Evolutionary conservation across 2,329 filamentous ascomycete genomes (phyloP).

Genomic region (Incumbomyces lentus): DNA sequence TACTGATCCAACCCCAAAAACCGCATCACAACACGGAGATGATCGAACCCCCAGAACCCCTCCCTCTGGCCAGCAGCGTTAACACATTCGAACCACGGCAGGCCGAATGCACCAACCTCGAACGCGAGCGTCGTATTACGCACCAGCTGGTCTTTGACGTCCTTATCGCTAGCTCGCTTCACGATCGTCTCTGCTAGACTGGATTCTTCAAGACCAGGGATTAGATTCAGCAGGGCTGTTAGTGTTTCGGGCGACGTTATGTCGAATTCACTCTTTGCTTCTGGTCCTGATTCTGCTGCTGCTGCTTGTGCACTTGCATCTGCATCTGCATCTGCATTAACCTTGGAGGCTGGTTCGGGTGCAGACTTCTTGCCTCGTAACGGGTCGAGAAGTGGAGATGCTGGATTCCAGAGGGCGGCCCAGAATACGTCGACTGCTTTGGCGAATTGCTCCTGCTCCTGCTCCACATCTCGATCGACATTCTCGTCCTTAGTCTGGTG

Average conservation of each 20-base stretch:
- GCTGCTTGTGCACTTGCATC: conserved; percentile 30
- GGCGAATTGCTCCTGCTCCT: conserved; percentile 28
- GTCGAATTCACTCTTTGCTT: conserved; percentile 23
- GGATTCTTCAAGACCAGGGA: conserved; percentile 36
- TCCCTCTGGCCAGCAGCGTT: conserved; percentile 33
- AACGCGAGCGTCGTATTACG: conserved; percentile 53
- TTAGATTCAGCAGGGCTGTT: conserved; percentile 24
- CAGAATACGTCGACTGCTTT: conserved; percentile 39
- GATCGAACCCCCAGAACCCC: conserved; percentile 70
- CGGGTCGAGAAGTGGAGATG: conserved; percentile 33
- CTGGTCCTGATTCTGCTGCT: too few species aligned
- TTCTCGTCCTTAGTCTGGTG: too few species aligned
- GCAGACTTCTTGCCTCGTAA: too few species aligned
- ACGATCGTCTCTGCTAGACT: conserved; percentile 48
- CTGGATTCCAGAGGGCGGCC: conserved; percentile 37
- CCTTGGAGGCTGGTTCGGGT: too few species aligned
- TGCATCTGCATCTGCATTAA: too few species aligned
- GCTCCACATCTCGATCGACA: too few species aligned
- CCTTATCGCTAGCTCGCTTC: conserved; percentile 38
- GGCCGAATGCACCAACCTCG: conserved; percentile 57
- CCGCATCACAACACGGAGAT: conserved; percentile 59
- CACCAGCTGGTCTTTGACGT: conserved; percentile 46
- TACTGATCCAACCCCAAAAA: conserved; percentile 45
- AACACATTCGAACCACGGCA: conserved; percentile 55
- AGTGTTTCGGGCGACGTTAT: background rate